Evolutionary conservation across 352 stramenopile genomes (phyloP).

Genomic region (Thalassiosira sp.): DNA sequence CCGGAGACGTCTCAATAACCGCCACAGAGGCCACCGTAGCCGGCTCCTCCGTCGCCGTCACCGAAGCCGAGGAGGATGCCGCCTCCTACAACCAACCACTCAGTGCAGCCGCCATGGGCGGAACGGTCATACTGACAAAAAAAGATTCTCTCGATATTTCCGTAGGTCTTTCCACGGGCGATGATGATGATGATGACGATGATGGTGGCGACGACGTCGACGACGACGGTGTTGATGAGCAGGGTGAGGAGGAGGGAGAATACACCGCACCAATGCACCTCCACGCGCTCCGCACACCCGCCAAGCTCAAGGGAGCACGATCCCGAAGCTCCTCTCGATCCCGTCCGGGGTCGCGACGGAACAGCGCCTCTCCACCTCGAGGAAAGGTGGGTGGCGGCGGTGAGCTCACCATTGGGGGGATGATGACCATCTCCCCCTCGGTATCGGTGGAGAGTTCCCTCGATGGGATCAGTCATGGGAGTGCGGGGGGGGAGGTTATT

Average conservation of each 20-base stretch:
- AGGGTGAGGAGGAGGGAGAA: constrained; percentile 15
- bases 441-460: constrained; percentile 5
- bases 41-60: constrained; percentile 38
- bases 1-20: constrained; percentile 26
- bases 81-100: constrained; percentile 1
- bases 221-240: no score
- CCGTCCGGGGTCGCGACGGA: constrained; percentile 25
- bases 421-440: constrained; percentile 20
- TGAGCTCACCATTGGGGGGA: background rate
- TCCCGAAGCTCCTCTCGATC: constrained; percentile 18
- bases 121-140: constrained; percentile 30
- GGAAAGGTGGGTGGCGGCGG: background rate
- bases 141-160: constrained; percentile 10
- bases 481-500: constrained; percentile 3
- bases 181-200: constrained; percentile 17
- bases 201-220: no score
- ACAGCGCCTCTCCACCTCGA: constrained; percentile 14
- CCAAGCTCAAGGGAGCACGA: constrained; percentile 22
- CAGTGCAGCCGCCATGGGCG: background rate
- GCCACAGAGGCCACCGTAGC: constrained; percentile 32
- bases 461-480: constrained; percentile 8
- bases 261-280: constrained; percentile 43
- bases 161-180: constrained; percentile 10
- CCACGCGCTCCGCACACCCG: constrained; percentile 36
- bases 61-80: constrained; percentile 43